phyloP scores from a whole-genome alignment of 1,139 yeast genomes.

The Nadsonia commutata region DNA sequence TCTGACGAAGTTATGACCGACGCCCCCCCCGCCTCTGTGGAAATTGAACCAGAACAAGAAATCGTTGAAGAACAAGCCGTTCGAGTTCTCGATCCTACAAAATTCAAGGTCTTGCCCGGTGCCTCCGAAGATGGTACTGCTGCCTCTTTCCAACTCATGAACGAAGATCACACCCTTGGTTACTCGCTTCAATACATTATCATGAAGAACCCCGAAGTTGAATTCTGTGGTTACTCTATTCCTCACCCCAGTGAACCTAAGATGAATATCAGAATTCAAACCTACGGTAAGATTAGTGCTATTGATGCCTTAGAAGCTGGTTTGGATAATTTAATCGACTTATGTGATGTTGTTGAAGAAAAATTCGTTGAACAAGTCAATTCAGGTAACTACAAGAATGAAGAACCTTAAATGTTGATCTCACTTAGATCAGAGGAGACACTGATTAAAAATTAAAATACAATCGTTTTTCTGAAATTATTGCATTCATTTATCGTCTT shows the following conservation, averaged over 20 bases:
- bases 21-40: neutral
- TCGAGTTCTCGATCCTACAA: neutral
- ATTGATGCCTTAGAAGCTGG: conserved; percentile 90
- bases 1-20: neutral
- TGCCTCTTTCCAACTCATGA: conserved; percentile 81
- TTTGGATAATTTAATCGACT: conserved; percentile 64
- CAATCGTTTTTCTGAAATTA: too few relatives aligned
- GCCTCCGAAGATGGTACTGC: conserved; percentile 92
- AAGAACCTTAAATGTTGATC: neutral
- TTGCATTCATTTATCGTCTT: too few relatives aligned
- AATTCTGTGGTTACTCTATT: conserved; percentile 93
- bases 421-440: too few relatives aligned
- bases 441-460: too few relatives aligned
- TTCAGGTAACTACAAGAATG: neutral
- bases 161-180: conserved; percentile 93
- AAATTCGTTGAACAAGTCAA: conserved; percentile 29
- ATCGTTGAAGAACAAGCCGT: neutral
- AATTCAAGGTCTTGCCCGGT: conserved; percentile 44
- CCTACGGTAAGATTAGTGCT: conserved; percentile 76
- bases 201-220: conserved; percentile 96
- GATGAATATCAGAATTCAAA: conserved; percentile 82
- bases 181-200: conserved; percentile 85
- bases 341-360: conserved; percentile 74
- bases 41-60: neutral
- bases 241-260: conserved; percentile 97